Percentiles rank a stretch among this genome's conserved stretches.
Evolutionary conservation across 176 grass and related monocot genomes (phyloP).

Genomic region (Raddia distichophylla): DNA sequence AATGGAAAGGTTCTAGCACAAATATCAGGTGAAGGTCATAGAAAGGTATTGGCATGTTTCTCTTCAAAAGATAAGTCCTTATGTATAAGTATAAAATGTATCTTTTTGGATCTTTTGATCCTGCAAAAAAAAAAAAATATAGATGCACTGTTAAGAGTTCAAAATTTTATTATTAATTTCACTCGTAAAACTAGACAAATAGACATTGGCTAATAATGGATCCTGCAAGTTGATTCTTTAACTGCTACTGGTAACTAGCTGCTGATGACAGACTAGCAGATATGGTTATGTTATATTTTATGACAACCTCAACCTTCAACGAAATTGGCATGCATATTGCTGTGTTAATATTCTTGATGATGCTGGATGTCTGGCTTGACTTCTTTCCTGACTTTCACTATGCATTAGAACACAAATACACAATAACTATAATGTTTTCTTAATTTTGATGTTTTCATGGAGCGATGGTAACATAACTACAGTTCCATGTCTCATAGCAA

Average conservation of each 20-base stretch:
- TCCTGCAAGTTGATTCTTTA: not conserved
- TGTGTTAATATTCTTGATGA: slow-evolving; percentile 20
- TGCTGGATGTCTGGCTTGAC: not conserved
- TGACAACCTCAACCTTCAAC: slow-evolving; percentile 7
- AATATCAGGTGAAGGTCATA: slow-evolving; percentile 88
- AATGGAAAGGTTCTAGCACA: slow-evolving; percentile 89
- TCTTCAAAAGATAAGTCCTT: slow-evolving; percentile 8
- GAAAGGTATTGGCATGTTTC: slow-evolving; percentile 62
- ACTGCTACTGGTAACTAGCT: slow-evolving; percentile 6
- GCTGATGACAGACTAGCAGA: slow-evolving; percentile 25
- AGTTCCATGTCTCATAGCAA: not conserved
- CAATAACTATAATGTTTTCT: not conserved
- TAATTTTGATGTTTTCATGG: not conserved
- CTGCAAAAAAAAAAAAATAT: not conserved
- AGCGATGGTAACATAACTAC: not conserved
- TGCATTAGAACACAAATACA: not conserved
- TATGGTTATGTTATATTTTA: not conserved
- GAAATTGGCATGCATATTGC: not conserved
- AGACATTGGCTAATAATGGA: not conserved
- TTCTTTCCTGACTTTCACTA: not conserved
- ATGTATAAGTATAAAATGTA: not conserved
- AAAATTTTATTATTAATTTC: slow-evolving; percentile 10
- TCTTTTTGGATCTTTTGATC: slow-evolving; percentile 13
- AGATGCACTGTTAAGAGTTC: not conserved
- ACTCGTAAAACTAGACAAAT: slow-evolving; percentile 16